Evolutionary conservation across 768 basidiomycete species (phyloP), one percentile per base, ranked within the genome.

Genomic region (Lentinus brumalis): DNA sequence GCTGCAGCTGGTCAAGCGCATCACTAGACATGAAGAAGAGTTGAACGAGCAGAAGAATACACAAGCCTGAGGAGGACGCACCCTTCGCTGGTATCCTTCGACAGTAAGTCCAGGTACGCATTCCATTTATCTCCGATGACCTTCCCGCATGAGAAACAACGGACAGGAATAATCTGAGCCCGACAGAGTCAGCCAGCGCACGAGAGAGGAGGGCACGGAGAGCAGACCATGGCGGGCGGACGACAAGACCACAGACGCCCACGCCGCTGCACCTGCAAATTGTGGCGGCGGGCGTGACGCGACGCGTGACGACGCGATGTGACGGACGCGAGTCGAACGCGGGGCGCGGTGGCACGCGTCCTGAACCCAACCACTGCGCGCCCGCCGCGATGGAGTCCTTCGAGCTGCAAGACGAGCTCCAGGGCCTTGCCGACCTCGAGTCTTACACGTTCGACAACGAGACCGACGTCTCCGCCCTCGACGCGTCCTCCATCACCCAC

Each of bases 41-140:
- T n/a, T 12, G 15, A 31, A 50, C 21, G 49, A 60, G 40, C 26
- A 50, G 42, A 15, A 49, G 52, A 40, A 51, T 15, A 29, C 50
- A 39, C 50, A 51, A 39, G 29, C n/a, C 21, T 42, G 55, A 26
- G 21, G 1, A 35, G n/a, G 5, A 77, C 89, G 65, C 67, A 96
- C 96, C 95, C 95, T 81, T 98, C 96, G 65, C 83, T 87, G 76
- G 86, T 85, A 67, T 92, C 94, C 59, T 84, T 83, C 39, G 88
- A 85, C 61, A 97, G 78, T 45, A 96, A 77, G 68, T 89, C 87
- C 40, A 97, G 77, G 74, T 97, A 98, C 21, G 83, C 82, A 59
- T 85, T 89, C 96, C 96, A 98, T 66, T 97, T 92, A 79, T 98
- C 94, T 50, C 96, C 94, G 44, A 98, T 89, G 63, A 98, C 95